phyloP scores from a whole-genome alignment of 352 stramenopile species.

The Globisporangium radiosum region DNA sequence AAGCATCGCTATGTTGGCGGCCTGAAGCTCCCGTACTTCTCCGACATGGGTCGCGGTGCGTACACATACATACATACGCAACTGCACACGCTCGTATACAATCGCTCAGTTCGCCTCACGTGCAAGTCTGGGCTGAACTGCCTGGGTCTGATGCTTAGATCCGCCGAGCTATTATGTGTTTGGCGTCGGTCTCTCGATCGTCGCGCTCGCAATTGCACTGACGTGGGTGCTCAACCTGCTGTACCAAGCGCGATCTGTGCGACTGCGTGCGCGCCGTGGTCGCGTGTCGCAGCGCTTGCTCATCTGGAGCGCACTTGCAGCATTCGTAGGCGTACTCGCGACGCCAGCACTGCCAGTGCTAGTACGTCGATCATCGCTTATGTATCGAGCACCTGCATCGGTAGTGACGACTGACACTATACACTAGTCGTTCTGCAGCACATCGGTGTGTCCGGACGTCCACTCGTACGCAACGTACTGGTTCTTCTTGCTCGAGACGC shows the following conservation, averaged over 20 bases:
- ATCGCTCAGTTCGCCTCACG: too few relatives aligned
- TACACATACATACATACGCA: not conserved
- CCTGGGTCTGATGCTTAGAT: constrained; percentile 13
- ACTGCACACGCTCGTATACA: not conserved
- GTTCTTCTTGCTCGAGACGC: constrained; percentile 35
- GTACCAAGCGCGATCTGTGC: constrained; percentile 25
- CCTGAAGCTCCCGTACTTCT: constrained; percentile 52
- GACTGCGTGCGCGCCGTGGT: constrained; percentile 15
- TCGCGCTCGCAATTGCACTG: constrained; percentile 29
- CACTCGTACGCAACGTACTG: constrained; percentile 26
- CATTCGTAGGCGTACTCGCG: constrained; percentile 29
- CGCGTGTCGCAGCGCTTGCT: constrained; percentile 14
- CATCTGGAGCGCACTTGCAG: constrained; percentile 14
- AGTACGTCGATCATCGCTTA: constrained; percentile 4
- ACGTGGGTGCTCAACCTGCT: constrained; percentile 42
- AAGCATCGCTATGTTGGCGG: constrained; percentile 38
- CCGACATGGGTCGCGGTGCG: constrained; percentile 40
- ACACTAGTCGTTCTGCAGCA: constrained; percentile 31
- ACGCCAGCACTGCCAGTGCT: constrained; percentile 36
- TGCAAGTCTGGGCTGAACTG: too few relatives aligned
- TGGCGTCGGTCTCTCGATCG: constrained; percentile 26
- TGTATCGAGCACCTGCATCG: not conserved
- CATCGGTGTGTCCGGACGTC: constrained; percentile 16
- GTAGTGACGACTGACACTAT: not conserved
- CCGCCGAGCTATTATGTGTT: constrained; percentile 36